Evolutionary conservation across 2,329 filamentous ascomycete genomes (phyloP).

Genomic region (Penicillium occitanis): DNA sequence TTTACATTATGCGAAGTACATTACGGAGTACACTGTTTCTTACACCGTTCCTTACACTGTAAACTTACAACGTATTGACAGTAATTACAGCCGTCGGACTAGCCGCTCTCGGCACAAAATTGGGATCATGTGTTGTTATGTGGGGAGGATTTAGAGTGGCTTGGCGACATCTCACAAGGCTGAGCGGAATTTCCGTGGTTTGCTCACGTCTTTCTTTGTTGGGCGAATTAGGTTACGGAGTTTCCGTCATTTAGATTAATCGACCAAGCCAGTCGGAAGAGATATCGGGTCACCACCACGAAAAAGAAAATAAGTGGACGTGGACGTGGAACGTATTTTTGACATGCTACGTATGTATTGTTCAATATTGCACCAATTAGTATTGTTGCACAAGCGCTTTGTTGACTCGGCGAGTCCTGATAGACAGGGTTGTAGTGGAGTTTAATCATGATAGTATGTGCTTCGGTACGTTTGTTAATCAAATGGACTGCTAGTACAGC

Average conservation of each 20-base stretch:
- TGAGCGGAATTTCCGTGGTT: background rate
- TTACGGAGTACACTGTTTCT: background rate
- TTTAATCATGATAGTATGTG: background rate
- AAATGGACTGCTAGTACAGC: background rate
- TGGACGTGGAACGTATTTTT: background rate
- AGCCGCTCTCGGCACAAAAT: background rate
- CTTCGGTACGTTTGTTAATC: background rate
- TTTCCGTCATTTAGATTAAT: background rate
- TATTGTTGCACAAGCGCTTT: constrained; percentile 10
- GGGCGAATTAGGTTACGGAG: constrained; percentile 4
- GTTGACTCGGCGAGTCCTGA: constrained; percentile 2
- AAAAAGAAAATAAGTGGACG: background rate
- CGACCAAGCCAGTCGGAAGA: constrained; percentile 2
- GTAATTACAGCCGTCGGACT: background rate
- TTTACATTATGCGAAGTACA: background rate
- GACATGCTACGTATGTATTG: background rate
- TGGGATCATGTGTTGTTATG: constrained; percentile 10
- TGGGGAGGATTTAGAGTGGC: background rate
- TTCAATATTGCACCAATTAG: background rate
- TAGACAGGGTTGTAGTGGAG: background rate
- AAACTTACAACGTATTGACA: background rate
- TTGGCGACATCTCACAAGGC: constrained; percentile 13
- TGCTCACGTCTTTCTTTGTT: background rate
- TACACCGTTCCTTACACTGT: background rate
- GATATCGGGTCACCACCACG: constrained; percentile 9